phyloP scores from a whole-genome alignment of 108 stramenopile species.

The Mediolabrus comicus region DNA sequence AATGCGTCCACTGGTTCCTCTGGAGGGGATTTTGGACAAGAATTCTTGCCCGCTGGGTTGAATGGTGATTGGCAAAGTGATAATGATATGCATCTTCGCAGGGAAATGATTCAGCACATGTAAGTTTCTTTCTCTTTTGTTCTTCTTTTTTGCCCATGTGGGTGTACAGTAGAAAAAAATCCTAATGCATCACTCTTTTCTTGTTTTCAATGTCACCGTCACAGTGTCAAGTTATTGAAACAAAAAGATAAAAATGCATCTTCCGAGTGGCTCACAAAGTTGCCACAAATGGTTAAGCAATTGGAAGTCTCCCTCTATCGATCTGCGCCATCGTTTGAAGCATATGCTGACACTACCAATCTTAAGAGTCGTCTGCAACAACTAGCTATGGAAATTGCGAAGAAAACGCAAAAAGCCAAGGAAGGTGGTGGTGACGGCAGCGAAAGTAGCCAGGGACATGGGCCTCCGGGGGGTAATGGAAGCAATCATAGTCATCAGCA shows the following conservation, averaged over 20 bases:
- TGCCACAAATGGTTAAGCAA: constrained; percentile 95
- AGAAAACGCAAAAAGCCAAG: constrained; percentile 59
- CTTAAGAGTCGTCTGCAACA: constrained; percentile 88
- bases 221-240: constrained; percentile 89
- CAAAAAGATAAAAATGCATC: constrained; percentile 88
- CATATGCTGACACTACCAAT: constrained; percentile 83
- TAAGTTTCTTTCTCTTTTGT: constrained; percentile 49
- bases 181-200: background rate
- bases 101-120: constrained; percentile 94
- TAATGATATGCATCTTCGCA: constrained; percentile 78
- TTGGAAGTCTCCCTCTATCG: constrained; percentile 93
- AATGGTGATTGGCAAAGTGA: constrained; percentile 90
- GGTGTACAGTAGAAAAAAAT: too few relatives aligned
- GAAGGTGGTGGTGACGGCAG: constrained; percentile 16
- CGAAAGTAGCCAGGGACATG: background rate
- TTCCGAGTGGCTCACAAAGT: constrained; percentile 86
- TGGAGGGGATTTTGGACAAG: constrained; percentile 33
- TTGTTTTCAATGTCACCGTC: background rate
- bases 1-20: constrained; percentile 13
- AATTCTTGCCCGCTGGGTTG: constrained; percentile 47
- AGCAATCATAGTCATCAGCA: background rate
- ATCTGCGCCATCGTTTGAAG: constrained; percentile 85
- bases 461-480: background rate
- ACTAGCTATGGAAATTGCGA: constrained; percentile 87
- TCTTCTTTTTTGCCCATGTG: too few relatives aligned